These are phyloP conservation scores for Colletotrichum incanum DNA, from an alignment of 2,329 filamentous ascomycete species.

Conservation along the genomic window DNA sequence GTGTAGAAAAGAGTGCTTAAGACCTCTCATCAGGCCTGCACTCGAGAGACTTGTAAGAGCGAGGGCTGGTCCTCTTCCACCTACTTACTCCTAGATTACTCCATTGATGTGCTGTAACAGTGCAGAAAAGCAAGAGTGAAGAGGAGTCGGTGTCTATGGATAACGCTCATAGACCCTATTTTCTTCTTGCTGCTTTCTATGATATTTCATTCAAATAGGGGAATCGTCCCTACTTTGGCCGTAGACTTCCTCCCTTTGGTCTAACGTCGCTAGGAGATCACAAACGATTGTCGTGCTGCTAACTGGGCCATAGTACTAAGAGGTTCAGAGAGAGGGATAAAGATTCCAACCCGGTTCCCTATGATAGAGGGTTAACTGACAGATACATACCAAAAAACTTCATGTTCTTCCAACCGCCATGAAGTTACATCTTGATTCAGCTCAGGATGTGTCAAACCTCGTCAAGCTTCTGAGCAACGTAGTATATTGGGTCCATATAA, in stretches of 20 bases:
- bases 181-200: neutral
- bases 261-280: neutral
- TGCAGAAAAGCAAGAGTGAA: neutral
- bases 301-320: neutral
- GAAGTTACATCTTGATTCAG: neutral
- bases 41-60: neutral
- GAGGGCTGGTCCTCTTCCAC: neutral
- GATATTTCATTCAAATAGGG: too few relatives aligned
- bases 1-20: neutral
- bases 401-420: too few relatives aligned
- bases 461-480: neutral
- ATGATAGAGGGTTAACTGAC: accelerated
- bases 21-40: neutral
- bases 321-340: neutral
- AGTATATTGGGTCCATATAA: neutral
- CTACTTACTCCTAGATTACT: neutral
- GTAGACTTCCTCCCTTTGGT: neutral
- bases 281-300: neutral
- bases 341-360: neutral
- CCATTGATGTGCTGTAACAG: neutral
- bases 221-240: too few relatives aligned
- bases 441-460: neutral
- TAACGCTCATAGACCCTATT: neutral
- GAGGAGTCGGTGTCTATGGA: neutral
- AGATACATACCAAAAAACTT: neutral